Evolutionary conservation across 2,329 filamentous ascomycete genomes (phyloP), one percentile per base, ranked within the genome.

Genomic region (Seiridium cupressi): DNA sequence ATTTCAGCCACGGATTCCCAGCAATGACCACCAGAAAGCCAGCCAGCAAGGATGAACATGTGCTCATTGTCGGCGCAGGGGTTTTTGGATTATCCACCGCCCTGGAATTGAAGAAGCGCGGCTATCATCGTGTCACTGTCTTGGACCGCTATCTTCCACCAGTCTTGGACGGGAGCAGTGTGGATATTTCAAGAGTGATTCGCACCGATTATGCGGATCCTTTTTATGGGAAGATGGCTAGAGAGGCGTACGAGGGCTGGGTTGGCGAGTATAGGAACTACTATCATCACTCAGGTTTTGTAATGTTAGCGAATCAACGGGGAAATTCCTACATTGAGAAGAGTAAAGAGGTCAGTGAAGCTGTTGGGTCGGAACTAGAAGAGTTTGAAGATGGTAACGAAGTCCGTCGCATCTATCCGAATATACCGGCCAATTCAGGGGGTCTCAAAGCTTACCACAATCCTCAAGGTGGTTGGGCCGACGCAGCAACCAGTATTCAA

Each of bases 101-200:
- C 1, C 64, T 80, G 32, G 75, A 79, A 63, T 72, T 81, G 7
- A 74, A 73, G 7, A 68, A 71, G 53, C 67, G 77, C 10, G 81
- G 81, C 3, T 84, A 82, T 65, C 72, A 18, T 6, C 72, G 79
- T 60, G 71, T 83, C 34, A 81, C 74, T 5, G 74, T 84, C 7
- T 72, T 84, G 38, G 81, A 84, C 65, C 51, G 51, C 3, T 38
- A 55, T 34, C 18, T 55, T 4, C 51, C 51, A 5, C 51, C 51
- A 11, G 51, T 55, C 8, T 36, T 44, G 18, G 51, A 55, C 31
- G 51, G 51, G 4, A 55, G 51, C 36, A 55, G 51, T 34, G 51
- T 55, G n/a, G 51, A 55, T 44, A 44, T 55, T 32, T 55, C 51
- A 38, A 31, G 51, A 31, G 32, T 55, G 9, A 55, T 55, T 11